Percentiles rank a stretch among this genome's conserved stretches.
Conservation (phyloP, 345 rosid genomes). For the Rhodamnia argentea region DNA sequence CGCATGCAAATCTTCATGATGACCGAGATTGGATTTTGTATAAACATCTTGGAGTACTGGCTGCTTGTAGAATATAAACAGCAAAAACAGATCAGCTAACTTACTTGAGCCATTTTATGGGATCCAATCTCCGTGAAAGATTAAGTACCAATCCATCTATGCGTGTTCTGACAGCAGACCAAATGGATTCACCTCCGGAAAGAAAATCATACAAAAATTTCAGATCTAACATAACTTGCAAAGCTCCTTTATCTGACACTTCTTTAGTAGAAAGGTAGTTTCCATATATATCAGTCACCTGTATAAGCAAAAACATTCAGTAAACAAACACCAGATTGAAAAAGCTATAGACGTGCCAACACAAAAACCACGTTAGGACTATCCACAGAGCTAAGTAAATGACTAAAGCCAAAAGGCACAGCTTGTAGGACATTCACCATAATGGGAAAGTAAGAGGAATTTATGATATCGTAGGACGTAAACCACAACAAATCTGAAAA, state of each 20-base stretch:
- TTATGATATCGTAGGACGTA: neutral
- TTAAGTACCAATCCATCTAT: slow-evolving; percentile 43
- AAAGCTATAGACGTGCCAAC: too few relatives aligned
- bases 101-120: slow-evolving; percentile 98
- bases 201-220: slow-evolving; percentile 79
- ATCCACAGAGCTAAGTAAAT: neutral
- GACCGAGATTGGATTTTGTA: too few relatives aligned
- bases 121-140: slow-evolving; percentile 76
- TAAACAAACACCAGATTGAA: too few relatives aligned
- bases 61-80: slow-evolving; percentile 3
- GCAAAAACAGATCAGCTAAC: slow-evolving; percentile 10
- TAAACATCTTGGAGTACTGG: too few relatives aligned
- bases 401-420: neutral
- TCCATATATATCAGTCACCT: too few relatives aligned
- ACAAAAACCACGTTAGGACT: too few relatives aligned
- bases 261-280: too few relatives aligned
- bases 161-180: slow-evolving; percentile 33
- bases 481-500: neutral
- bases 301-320: too few relatives aligned
- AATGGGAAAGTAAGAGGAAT: neutral
- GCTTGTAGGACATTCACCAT: neutral
- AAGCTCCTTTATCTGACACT: too few relatives aligned
- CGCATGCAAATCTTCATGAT: too few relatives aligned
- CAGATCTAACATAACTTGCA: slow-evolving; percentile 73
- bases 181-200: slow-evolving; percentile 58